A percentile compares a stretch with the other conserved stretches of the same genome.
phyloP scores from a whole-genome alignment of 164 flowering plant genomes.

The Liquidambar formosana region DNA sequence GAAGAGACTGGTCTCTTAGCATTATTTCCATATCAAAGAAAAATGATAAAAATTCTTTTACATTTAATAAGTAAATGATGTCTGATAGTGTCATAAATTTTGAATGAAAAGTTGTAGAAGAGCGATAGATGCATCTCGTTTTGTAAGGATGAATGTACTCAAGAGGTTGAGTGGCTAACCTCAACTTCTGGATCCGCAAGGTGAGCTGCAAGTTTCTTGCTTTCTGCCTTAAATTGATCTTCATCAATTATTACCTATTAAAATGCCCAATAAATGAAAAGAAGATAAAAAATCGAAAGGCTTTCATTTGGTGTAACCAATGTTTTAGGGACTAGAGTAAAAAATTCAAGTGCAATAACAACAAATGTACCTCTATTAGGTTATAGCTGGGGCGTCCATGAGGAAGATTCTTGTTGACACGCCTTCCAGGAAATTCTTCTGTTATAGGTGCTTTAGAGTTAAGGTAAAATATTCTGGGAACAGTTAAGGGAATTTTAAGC shows the following conservation, averaged over 20 bases:
- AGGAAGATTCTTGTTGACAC: slow-evolving; percentile 86
- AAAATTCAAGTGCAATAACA: slow-evolving; percentile 1
- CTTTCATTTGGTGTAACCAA: background rate
- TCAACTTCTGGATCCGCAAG: slow-evolving; percentile 99
- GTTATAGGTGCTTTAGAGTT: slow-evolving; percentile 81
- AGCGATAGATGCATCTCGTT: no score
- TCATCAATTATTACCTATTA: slow-evolving; percentile 76
- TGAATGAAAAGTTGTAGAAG: no score
- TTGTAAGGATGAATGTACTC: background rate
- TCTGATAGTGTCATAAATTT: no score
- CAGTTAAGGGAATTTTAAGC: slow-evolving; percentile 76
- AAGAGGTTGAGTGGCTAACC: slow-evolving; percentile 40
- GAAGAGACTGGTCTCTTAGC: no score
- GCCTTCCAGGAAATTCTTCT: slow-evolving; percentile 90
- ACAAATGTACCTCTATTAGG: slow-evolving; percentile 70
- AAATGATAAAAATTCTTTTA: no score
- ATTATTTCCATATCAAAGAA: no score
- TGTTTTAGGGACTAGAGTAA: background rate
- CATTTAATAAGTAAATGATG: no score
- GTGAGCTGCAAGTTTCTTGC: slow-evolving; percentile 85
- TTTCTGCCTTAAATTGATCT: slow-evolving; percentile 70
- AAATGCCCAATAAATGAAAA: slow-evolving; percentile 2
- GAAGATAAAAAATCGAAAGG: slow-evolving; percentile 1
- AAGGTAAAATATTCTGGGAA: slow-evolving; percentile 89
- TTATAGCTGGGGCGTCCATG: slow-evolving; percentile 76